phyloP scores from a whole-genome alignment of 2,329 filamentous ascomycete species.

The Lasiodiplodia sp. region DNA sequence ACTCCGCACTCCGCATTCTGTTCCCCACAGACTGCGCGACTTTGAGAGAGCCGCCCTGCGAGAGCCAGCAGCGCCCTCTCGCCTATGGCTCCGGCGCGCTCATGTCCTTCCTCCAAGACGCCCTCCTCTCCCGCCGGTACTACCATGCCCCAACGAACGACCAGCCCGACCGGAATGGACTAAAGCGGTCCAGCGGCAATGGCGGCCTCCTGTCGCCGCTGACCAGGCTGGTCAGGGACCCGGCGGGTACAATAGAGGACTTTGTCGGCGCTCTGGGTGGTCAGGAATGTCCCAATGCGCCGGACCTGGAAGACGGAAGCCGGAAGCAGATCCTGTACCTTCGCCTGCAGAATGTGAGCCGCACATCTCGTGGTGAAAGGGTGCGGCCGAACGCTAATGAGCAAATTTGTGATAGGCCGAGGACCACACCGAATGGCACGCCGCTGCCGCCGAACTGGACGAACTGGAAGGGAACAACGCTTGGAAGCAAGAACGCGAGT shows the following conservation, averaged over 20 bases:
- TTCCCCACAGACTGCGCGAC: constrained; percentile 15
- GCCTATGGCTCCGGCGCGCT: constrained; percentile 27
- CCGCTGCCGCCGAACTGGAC: constrained; percentile 79
- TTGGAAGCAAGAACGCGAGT: constrained; percentile 76
- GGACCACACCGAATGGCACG: constrained; percentile 75
- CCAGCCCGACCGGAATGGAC: background rate
- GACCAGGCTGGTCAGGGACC: constrained; percentile 45
- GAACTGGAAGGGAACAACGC: constrained; percentile 77
- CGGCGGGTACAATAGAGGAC: constrained; percentile 38
- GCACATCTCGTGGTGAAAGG: background rate
- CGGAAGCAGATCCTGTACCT: constrained; percentile 68
- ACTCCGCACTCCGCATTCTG: constrained; percentile 20
- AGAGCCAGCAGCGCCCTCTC: background rate
- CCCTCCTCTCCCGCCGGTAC: constrained; percentile 27
- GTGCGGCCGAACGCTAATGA: constrained; percentile 29
- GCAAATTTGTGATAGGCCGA: constrained; percentile 61
- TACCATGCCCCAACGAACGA: constrained; percentile 6
- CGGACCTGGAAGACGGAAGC: constrained; percentile 37
- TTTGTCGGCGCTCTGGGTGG: constrained; percentile 50
- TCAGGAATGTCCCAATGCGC: background rate
- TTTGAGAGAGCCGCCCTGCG: background rate
- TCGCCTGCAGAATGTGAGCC: constrained; percentile 70
- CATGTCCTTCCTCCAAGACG: constrained; percentile 31
- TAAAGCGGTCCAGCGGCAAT: constrained; percentile 29
- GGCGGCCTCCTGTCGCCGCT: constrained; percentile 45